Base-by-base conservation (phyloP, 106 monocot genomes). In the Narthecium ossifragum region DNA sequence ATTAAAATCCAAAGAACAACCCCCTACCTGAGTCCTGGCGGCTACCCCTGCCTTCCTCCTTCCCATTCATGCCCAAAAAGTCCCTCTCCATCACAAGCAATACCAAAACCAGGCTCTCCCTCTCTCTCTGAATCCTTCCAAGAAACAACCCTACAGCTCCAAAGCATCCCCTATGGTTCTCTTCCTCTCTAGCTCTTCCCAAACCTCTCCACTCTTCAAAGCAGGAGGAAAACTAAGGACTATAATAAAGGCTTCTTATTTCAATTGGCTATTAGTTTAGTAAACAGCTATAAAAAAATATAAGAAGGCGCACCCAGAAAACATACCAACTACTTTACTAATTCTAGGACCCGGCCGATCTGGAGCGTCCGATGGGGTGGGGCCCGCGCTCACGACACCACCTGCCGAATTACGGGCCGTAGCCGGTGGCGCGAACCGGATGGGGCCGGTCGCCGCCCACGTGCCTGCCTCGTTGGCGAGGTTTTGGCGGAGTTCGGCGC, bases 41-140 rank as follows among this genome's bases (percentile, higher is more conserved):
- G 43, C 50, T 36, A 7, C 59, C 41, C 39, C 47, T 65, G 33
- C 24, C 40, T 17, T 78, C 83, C 25, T 64, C 72, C 58, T 59
- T 73, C 40, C 83, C 83, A 28, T 37, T 50, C 18, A 79, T 69
- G 51, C 79, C 83, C 59, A 88, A 18, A 61, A 88, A 83, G 37
- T 83, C 82, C 78, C 73, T 66, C 78, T 83, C 78, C 78, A 83
- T 83, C 61, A 21, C 22, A 20, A 20, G 22, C 8, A 18, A 17
- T 3, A 25, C 10, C 15, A 10, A 20, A 59, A 21, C 31, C 6
- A 57, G 15, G 7, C 38, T 31, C 37, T 26, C 38, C 29, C 15
- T 7, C 28, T 9, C 23, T 51, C 51, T 26, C 36, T 12, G 31
- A 22, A 31, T 6, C 18, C 32, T n/a, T 43, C 43, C 10, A 18